Evolutionary conservation across 2,329 filamentous ascomycete genomes (phyloP).

Genomic region (Zasmidium angulare): DNA sequence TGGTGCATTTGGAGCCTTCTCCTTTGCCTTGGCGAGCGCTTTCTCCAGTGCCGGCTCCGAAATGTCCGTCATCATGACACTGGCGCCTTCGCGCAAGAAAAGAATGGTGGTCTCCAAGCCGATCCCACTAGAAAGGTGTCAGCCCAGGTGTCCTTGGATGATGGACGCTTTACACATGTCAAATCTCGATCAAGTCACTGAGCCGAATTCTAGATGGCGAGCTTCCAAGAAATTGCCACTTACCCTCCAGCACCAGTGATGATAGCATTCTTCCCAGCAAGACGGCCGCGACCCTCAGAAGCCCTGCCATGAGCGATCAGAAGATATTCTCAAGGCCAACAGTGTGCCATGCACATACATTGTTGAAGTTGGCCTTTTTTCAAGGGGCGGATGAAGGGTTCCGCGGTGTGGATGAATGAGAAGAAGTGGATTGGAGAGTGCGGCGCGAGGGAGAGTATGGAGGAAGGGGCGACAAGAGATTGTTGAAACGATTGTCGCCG

Average conservation of each 20-base stretch:
- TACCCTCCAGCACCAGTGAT: conserved; percentile 86
- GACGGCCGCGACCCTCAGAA: conserved; percentile 41
- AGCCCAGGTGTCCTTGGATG: background rate
- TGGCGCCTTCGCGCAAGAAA: conserved; percentile 84
- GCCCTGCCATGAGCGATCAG: conserved; percentile 11
- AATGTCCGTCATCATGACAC: conserved; percentile 82
- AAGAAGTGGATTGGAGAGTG: background rate
- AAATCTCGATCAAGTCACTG: too few relatives aligned
- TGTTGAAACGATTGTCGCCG: background rate
- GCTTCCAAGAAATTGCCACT: too few relatives aligned
- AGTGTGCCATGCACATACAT: conserved; percentile 14
- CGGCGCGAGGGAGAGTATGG: background rate
- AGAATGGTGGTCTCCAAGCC: conserved; percentile 89
- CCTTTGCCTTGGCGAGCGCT: conserved; percentile 71
- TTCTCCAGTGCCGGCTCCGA: conserved; percentile 75
- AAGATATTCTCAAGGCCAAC: background rate
- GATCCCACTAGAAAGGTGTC: conserved; percentile 65
- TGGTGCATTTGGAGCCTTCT: conserved; percentile 59
- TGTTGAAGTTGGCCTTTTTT: conserved; percentile 13
- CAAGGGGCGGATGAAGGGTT: background rate
- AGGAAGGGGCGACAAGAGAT: background rate
- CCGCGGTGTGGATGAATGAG: background rate
- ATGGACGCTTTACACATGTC: too few relatives aligned
- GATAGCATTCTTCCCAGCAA: conserved; percentile 68
- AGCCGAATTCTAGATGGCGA: too few relatives aligned